Base-by-base conservation (phyloP, 345 rosid species). In the Cardamine resedifolia region DNA sequence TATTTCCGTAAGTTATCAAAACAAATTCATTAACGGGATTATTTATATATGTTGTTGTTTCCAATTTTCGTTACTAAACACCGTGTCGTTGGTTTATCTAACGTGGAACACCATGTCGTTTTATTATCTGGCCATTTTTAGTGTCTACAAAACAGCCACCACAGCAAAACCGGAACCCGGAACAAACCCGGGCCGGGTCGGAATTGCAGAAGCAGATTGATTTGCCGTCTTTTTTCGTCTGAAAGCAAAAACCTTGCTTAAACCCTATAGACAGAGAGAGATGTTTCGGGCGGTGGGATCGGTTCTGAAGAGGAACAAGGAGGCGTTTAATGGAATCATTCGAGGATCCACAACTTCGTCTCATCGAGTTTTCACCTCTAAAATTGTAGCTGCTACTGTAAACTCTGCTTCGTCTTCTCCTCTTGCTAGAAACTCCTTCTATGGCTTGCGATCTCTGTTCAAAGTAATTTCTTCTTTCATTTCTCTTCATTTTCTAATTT, bases 271-370 rank as follows among this genome's bases (percentile, higher is more conserved):
- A 20, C 7, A 67, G 51, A 20, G 30, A 51, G 58, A 75, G 20
- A 73, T 89, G 96, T 84, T 79, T 71, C 82, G 81, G 11, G 80
- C 78, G 52, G 51, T 86, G 26, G 79, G 83, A 30, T 81, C 91
- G 23, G 81, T 81, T 66, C 77, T 88, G 55, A 92, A 72, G 84
- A 83, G 85, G 66, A 85, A 72, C 58, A 83, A 72, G 64, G 79
- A 79, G 43, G 68, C 69, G 11, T 20, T 78, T n/a, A 64, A 70
- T 15, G 70, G 77, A 72, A 58, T 74, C 10, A 6, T 64, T 26
- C 71, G 76, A 67, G 78, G 85, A 53, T 53, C 73, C 41, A 26
- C 75, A 2, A 43, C 80, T 48, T 70, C 73, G 2, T 56, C 80
- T n/a, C 56, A 76, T 71, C 76, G 82, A 30, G 73, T 59, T 15